A percentile compares a stretch with the other conserved stretches of the same genome.
These are phyloP conservation scores for Xylaria cubensis DNA, from an alignment of 495 filamentous ascomycete genomes.

Conservation along the genomic window DNA sequence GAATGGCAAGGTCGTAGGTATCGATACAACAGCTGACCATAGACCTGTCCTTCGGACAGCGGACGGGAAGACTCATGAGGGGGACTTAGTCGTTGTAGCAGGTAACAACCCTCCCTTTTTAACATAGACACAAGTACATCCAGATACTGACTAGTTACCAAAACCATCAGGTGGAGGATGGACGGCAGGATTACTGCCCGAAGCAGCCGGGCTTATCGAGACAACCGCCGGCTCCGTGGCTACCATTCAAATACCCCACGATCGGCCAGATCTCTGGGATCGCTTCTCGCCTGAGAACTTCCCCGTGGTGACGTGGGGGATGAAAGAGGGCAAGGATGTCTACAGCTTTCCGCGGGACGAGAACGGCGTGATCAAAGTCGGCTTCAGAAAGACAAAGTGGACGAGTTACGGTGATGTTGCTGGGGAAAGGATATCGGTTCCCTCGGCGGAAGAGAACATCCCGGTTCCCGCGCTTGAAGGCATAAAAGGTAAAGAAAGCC, in stretches of 20 bases:
- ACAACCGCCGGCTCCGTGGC: conserved; percentile 53
- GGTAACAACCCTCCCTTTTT: conserved; percentile 25
- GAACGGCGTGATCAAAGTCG: conserved; percentile 52
- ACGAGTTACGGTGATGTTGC: conserved; percentile 33
- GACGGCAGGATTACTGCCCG: conserved; percentile 43
- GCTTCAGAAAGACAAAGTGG: conserved; percentile 54
- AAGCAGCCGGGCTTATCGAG: conserved; percentile 46
- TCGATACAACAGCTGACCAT: conserved; percentile 10
- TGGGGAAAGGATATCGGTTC: conserved; percentile 32
- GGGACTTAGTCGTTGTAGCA: conserved; percentile 40
- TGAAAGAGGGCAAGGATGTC: conserved; percentile 42
- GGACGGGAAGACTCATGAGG: conserved; percentile 40
- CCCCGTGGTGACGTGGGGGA: conserved; percentile 44
- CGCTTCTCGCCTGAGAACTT: conserved; percentile 45
- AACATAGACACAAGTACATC: neutral
- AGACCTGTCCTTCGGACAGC: conserved; percentile 42
- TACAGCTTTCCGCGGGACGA: conserved; percentile 51
- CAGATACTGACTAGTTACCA: neutral
- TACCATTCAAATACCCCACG: conserved; percentile 43
- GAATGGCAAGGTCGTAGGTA: conserved; percentile 37
- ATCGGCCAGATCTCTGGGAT: conserved; percentile 39
- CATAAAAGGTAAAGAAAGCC: conserved; percentile 31
- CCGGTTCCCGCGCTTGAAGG: conserved; percentile 45
- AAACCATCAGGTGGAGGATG: conserved; percentile 39
- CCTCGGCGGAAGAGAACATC: conserved; percentile 41